Evolutionary conservation across 441 rosid species (phyloP), one percentile per base, ranked within the genome.

Genomic region (Populus hybrid): DNA sequence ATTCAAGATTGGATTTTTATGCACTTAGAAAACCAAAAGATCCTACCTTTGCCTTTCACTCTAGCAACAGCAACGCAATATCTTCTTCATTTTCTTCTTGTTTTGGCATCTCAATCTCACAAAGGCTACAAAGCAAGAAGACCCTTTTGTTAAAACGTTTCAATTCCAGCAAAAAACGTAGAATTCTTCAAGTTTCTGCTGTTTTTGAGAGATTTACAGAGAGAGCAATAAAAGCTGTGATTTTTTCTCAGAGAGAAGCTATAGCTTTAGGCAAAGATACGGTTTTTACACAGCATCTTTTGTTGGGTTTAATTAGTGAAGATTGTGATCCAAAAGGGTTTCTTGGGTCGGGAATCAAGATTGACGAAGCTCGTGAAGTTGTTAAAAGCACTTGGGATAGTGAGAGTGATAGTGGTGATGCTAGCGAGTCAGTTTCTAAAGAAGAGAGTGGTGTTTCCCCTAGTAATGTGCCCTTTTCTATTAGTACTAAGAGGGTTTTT

Each of bases 171-270:
- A 88, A 80, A 84, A 85, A 87, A 6, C 86, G 85, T 78, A 91
- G 80, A 87, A 64, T 83, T 76, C 67, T 82, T 3, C 89, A 85
- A 69, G 82, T 92, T 68, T 87, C 91, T 35, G 93, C 97, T 0
- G 97, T 88, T 57, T 94, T 94, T 83, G 95, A 94, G 87, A 86
- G 94, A 67, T 94, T 94, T 80, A 91, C 97, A 2, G 97, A 94
- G 81, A 81, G 92, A n/a, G 94, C 98, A 12, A 83, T 94, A 72
- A 91, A 92, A 78, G 90, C 88, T 16, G 90, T 91, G 46, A 84
- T 94, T 69, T 87, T 89, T 73, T 94, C 98, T 2, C 98, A 91
- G 80, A 87, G 88, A 73, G 97, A 93, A 76, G 97, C 95, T 16
- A 87, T 82, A 74, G 82, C 90, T 1, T 40, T 92, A 66, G 98